Conservation (phyloP, 2,329 filamentous ascomycete species). For the Colletotrichum melonis region DNA sequence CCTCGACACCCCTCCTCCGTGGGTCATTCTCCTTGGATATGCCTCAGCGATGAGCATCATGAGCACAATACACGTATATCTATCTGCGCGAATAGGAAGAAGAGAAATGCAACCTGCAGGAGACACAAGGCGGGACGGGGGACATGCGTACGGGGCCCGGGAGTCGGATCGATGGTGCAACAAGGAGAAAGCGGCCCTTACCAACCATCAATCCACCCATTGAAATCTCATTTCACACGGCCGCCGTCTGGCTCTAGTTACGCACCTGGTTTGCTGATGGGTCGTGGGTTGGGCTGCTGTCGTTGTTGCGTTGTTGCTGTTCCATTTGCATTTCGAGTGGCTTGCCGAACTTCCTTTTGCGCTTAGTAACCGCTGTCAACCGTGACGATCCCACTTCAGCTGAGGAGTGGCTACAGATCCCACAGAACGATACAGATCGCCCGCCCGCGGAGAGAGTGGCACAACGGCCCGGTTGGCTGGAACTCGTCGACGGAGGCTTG, state of each 20-base stretch:
- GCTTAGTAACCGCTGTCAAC: neutral
- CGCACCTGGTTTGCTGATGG: neutral
- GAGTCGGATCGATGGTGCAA: neutral
- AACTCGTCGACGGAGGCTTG: neutral
- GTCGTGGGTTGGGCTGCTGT: too few species aligned
- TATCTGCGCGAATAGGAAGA: neutral
- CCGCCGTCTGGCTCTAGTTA: neutral
- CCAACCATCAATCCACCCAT: neutral
- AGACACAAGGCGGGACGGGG: neutral
- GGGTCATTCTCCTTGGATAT: neutral
- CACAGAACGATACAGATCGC: neutral
- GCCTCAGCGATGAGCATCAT: neutral
- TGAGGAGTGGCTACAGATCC: constrained; percentile 10
- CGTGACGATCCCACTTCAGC: constrained; percentile 13
- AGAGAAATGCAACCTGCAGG: neutral
- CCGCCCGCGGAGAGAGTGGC: neutral
- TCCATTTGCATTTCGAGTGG: neutral
- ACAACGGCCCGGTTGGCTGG: constrained; percentile 3
- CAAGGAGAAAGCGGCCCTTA: neutral
- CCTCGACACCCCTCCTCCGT: neutral
- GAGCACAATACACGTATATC: neutral
- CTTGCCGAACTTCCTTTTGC: constrained; percentile 6
- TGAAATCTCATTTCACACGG: neutral
- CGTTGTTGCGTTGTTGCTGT: neutral
- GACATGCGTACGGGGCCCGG: constrained; percentile 13